Evolutionary conservation across 805 yeast genomes (phyloP), one percentile per base, ranked within the genome.

Genomic region (Candida montana): DNA sequence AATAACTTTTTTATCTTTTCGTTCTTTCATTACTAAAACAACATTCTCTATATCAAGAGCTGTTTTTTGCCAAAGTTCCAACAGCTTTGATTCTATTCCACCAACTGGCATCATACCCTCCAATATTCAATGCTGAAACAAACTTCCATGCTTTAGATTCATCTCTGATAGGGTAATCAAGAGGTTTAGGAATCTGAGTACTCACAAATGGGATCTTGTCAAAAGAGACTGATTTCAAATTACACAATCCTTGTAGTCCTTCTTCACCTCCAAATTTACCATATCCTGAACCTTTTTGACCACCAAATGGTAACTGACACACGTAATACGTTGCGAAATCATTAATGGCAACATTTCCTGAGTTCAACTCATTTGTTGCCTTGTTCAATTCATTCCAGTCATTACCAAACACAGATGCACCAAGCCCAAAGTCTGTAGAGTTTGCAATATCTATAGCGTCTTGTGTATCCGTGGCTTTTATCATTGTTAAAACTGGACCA

Each of bases 191-290:
- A 31, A 93, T 89, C 37, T 77, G 71, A 2, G 95, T 85, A 7
- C 89, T 79, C 12, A 93, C 71, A 51, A 87, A 77, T 19, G 91
- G 80, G 35, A 83, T 74, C 49, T 77, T 79, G 65, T 93, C 98
- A 68, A 76, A 83, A 46, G 96, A 89, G 4, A 93, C 77, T 33
- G 95, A 80, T 58, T 93, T 93, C 41, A 88, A 85, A 42, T 80
- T 72, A 61, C 98, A 91, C 34, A 93, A 68, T 0, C 96, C 97
- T 31, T 87, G 77, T 33, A 93, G 70, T 2, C 99, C 99, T 69
- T 93, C 99, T 59, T 83, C 95, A 35, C 99, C 99, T 18, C 96
- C 96, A 67, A 93, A 93, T 60, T 91, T 91, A 43, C 99, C 99
- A 58, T 89, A 93, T 0, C 99, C 99, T 6, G 95, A 84, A 35